Evolutionary conservation across 768 basidiomycete genomes (phyloP).

Genomic region (Dioszegia hungarica): DNA sequence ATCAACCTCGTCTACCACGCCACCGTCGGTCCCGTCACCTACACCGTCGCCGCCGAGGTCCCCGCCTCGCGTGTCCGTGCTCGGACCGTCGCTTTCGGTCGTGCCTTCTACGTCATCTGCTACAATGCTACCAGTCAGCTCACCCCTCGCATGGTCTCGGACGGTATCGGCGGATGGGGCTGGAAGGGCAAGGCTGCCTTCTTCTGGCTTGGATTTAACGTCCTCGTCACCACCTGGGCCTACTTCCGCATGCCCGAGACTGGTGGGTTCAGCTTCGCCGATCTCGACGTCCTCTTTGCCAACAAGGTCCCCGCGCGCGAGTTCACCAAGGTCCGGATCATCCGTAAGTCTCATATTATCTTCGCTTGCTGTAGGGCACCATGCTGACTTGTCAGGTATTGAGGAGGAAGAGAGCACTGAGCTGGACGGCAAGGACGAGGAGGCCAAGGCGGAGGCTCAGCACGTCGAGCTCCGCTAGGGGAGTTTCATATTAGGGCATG

Average conservation of each 20-base stretch:
- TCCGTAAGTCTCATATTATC: neutral
- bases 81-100: slow-evolving; percentile 5
- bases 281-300: slow-evolving; percentile 39
- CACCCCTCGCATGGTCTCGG: slow-evolving; percentile 17
- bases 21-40: slow-evolving; percentile 20
- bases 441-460: neutral
- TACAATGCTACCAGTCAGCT: slow-evolving; percentile 15
- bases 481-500: too few relatives aligned
- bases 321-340: slow-evolving; percentile 15
- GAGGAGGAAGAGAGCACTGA: neutral
- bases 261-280: slow-evolving; percentile 20
- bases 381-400: neutral
- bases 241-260: slow-evolving; percentile 20
- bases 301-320: slow-evolving; percentile 32
- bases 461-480: neutral
- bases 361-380: neutral
- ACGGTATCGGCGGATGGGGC: neutral
- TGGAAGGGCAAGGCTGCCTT: neutral
- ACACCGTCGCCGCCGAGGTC: slow-evolving; percentile 14
- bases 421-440: neutral
- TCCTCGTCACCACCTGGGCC: slow-evolving; percentile 9
- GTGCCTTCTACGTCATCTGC: slow-evolving; percentile 1
- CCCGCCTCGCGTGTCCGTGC: slow-evolving; percentile 8
- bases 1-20: slow-evolving; percentile 32
- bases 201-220: slow-evolving; percentile 13